These are phyloP conservation scores for Cutaneotrichosporon cyanovorans DNA, from an alignment of 1,284 basidiomycete genomes.

Conservation along the genomic window DNA sequence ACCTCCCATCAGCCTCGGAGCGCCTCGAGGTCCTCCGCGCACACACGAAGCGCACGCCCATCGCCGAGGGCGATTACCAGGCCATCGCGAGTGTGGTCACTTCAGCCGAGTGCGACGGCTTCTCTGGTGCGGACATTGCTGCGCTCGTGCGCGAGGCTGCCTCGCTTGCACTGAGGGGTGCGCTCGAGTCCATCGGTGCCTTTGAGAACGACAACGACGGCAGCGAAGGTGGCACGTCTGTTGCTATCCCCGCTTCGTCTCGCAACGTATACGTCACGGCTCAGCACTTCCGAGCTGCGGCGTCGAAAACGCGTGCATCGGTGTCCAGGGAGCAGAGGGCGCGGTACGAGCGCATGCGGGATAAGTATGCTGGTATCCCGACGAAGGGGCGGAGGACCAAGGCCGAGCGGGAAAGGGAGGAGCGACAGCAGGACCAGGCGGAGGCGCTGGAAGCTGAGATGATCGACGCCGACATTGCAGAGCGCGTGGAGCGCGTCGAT, in stretches of 20 bases:
- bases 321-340: conserved; percentile 71
- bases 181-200: conserved; percentile 57
- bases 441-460: not conserved
- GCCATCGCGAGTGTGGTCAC: conserved; percentile 35
- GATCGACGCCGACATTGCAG: conserved; percentile 2
- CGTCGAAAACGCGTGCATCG: conserved; percentile 78
- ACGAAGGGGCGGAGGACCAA: conserved; percentile 36
- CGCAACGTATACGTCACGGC: conserved; percentile 47
- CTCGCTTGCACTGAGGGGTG: conserved; percentile 67
- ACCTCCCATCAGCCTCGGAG: conserved; percentile 70
- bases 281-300: conserved; percentile 65
- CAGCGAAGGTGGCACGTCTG: conserved; percentile 6
- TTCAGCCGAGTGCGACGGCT: conserved; percentile 64
- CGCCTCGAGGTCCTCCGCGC: conserved; percentile 79
- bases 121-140: conserved; percentile 82
- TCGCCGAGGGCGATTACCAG: conserved; percentile 48
- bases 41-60: conserved; percentile 61
- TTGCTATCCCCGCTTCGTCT: no score
- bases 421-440: not conserved
- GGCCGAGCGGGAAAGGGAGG: conserved; percentile 25
- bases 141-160: conserved; percentile 84
- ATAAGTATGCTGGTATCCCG: conserved; percentile 66
- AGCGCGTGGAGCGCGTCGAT: not conserved
- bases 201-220: conserved; percentile 50
- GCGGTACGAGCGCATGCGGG: conserved; percentile 70